Evolutionary conservation across 2,329 filamentous ascomycete genomes (phyloP).

Genomic region (Pseudogymnoascus sp.): DNA sequence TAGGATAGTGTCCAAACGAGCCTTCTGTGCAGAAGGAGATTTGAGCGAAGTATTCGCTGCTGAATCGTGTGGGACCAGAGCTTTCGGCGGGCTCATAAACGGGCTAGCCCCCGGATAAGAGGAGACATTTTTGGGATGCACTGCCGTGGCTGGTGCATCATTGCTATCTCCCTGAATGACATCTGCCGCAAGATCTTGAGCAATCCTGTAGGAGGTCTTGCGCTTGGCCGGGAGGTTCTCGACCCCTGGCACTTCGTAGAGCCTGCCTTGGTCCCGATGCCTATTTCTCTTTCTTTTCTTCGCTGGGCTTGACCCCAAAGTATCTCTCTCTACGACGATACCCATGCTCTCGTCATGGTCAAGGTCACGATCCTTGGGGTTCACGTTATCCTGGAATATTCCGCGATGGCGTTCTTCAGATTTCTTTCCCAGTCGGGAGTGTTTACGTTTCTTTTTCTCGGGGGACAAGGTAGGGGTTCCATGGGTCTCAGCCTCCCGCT

Average conservation of each 20-base stretch:
- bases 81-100: neutral
- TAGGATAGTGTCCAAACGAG: neutral
- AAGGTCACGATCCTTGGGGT: neutral
- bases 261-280: neutral
- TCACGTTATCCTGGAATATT: neutral
- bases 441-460: neutral
- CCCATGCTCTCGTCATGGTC: neutral
- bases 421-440: neutral
- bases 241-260: neutral
- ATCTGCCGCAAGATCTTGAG: constrained; percentile 12
- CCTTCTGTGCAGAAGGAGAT: neutral
- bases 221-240: neutral
- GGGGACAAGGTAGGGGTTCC: neutral
- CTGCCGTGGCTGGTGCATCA: constrained; percentile 23
- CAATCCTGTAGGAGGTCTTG: neutral
- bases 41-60: neutral
- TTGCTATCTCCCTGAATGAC: constrained; percentile 21
- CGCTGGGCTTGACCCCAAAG: neutral
- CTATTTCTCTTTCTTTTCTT: neutral
- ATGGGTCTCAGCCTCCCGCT: neutral
- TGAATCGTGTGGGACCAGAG: neutral
- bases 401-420: neutral
- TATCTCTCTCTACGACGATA: neutral
- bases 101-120: neutral
- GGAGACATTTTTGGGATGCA: constrained; percentile 7